Evolutionary conservation across 225 moss, liverwort and hornwort species (phyloP), one percentile per base, ranked within the genome.

Genomic region (Marchantia paleacea): DNA sequence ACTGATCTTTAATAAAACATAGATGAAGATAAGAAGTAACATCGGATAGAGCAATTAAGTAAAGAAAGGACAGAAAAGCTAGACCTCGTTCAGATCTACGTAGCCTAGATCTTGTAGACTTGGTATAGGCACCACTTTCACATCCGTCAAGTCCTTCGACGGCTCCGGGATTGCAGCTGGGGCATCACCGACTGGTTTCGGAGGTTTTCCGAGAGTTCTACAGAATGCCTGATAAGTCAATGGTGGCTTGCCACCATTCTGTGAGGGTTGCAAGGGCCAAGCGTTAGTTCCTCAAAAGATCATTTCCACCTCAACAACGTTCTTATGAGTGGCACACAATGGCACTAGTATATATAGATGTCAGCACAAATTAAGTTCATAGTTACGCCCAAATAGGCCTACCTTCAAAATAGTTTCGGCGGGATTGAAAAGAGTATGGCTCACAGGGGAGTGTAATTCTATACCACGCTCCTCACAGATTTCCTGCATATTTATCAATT

Each of bases 71-170:
- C 10, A 63, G 14, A 29, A 61, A 52, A 20, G 48, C n/a, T 24
- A 54, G 20, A 97, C 93, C 94, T 92, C 93, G 72, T 91, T 83
- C 73, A 95, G 85, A 74, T 92, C 85, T 29, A 48, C 55, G 66
- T 99, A 99, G 52, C 99, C 99, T 18, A 99, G 86, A 73, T 91
- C 92, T 84, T 92, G 90, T 6, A 99, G 90, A 81, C 85, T 92
- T 68, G 95, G 99, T 78, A 94, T 83, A n/a, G 83, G 72, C n/a
- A 92, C 91, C 54, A 87, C 75, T 76, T 90, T 81, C 75, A 88
- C 90, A 55, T 80, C 67, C 52, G 83, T 92, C 72, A 99, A 86
- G 80, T 92, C 88, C 47, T 85, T 84, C 22, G 89, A 84, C 22
- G 82, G 84, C 71, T 86, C 75, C 55, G 99, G 92, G 20, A 99